Percentiles rank a stretch among this genome's conserved stretches.
Conservation (phyloP, 169 alveolate species). For the Babesia bovis region DNA sequence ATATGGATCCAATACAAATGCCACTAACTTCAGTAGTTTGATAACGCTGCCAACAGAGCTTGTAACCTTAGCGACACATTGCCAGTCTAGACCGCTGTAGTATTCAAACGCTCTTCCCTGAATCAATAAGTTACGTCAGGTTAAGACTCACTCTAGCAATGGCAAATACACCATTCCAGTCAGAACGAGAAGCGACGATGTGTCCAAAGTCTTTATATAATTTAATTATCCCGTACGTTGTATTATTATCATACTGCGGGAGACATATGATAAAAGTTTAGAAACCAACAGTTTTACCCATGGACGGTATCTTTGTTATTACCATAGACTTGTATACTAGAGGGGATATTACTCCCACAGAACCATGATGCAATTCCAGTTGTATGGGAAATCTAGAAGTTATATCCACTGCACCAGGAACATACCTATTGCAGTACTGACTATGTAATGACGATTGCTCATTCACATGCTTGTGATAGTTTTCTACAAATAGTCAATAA, state of each 20-base stretch:
- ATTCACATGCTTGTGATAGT: no score
- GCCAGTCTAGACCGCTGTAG: slow-evolving; percentile 63
- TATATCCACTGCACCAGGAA: background rate
- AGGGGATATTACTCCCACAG: slow-evolving; percentile 30
- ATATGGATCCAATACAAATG: background rate
- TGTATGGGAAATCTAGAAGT: slow-evolving; percentile 29
- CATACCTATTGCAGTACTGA: slow-evolving; percentile 28
- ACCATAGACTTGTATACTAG: slow-evolving; percentile 28
- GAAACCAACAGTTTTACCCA: background rate
- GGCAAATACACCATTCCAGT: slow-evolving; percentile 65
- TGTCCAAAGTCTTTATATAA: slow-evolving; percentile 50
- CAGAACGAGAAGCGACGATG: slow-evolving; percentile 54
- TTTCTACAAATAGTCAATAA: background rate
- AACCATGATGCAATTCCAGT: slow-evolving; percentile 35
- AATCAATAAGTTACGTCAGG: background rate
- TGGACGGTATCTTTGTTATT: slow-evolving; percentile 47
- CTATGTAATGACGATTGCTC: background rate
- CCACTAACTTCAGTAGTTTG: slow-evolving; percentile 40
- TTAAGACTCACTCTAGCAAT: slow-evolving; percentile 26
- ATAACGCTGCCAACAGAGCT: slow-evolving; percentile 42
- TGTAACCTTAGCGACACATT: slow-evolving; percentile 29
- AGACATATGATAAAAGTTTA: background rate
- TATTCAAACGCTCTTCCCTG: slow-evolving; percentile 56
- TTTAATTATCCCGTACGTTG: slow-evolving; percentile 13
- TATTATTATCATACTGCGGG: background rate